Evolutionary conservation across 2,329 filamentous ascomycete species (phyloP).

Genomic region (Beauveria bassiana): DNA sequence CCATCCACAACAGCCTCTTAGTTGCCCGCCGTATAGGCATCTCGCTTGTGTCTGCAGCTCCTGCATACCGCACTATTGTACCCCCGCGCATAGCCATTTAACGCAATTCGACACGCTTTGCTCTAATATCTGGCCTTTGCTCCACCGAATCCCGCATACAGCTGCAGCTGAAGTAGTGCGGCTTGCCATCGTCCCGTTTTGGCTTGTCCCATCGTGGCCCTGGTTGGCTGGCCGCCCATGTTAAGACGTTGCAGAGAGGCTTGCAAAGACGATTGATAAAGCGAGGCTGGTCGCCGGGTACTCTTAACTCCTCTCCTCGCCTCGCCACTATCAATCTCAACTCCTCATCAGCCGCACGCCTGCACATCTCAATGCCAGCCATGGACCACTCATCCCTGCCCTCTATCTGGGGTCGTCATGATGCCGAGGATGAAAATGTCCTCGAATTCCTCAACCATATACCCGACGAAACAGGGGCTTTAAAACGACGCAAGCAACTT

Average conservation of each 20-base stretch:
- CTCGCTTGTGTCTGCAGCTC: not conserved
- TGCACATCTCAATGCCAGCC: not conserved
- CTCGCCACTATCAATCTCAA: not conserved
- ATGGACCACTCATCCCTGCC: constrained; percentile 12
- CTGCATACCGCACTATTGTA: not conserved
- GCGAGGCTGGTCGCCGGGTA: not conserved
- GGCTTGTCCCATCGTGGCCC: not conserved
- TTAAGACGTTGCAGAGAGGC: not conserved
- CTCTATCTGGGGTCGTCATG: constrained; percentile 26
- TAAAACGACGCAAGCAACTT: constrained; percentile 2
- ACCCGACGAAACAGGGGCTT: constrained; percentile 16
- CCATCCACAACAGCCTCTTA: not conserved
- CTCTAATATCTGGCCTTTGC: not conserved
- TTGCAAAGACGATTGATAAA: not conserved
- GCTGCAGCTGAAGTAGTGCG: not conserved
- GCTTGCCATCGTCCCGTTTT: not conserved
- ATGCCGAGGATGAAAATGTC: constrained; percentile 29
- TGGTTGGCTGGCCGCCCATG: not conserved
- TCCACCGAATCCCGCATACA: constrained; percentile 4
- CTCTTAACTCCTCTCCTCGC: not conserved
- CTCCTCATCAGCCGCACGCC: not conserved
- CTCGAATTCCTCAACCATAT: constrained; percentile 23
- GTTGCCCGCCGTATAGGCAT: not conserved
- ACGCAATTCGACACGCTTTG: not conserved
- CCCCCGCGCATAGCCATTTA: not conserved